A percentile compares a stretch with the other conserved stretches of the same genome.
Conservation (phyloP, 306 rosid genomes). For the Quercus aquifolioides region DNA sequence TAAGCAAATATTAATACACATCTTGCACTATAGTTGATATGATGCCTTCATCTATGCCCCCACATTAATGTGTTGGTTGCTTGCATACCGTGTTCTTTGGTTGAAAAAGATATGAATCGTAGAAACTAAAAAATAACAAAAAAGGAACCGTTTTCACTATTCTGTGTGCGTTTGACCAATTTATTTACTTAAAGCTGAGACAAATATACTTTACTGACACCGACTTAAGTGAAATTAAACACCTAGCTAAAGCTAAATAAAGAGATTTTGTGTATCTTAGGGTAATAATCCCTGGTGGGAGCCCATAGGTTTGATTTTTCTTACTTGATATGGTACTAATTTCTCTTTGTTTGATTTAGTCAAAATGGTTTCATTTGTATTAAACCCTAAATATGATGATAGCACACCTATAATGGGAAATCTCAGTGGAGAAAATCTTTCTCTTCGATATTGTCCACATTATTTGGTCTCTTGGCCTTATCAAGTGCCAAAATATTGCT, state of each 20-base stretch:
- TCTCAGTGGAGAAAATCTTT: slow-evolving; percentile 15
- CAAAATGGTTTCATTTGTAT: slow-evolving; percentile 17
- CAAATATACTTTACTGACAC: too few relatives aligned
- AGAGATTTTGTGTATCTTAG: slow-evolving; percentile 29
- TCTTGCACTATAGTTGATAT: too few relatives aligned
- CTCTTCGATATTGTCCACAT: slow-evolving; percentile 16
- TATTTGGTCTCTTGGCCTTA: slow-evolving; percentile 10
- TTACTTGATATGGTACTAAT: slow-evolving; percentile 22
- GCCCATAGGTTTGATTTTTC: slow-evolving; percentile 35
- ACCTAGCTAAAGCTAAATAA: background rate
- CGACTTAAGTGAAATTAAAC: background rate
- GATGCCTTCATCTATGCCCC: too few relatives aligned
- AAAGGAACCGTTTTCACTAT: too few relatives aligned
- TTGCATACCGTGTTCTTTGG: too few relatives aligned
- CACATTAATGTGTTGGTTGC: too few relatives aligned
- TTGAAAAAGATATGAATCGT: too few relatives aligned
- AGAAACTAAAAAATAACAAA: too few relatives aligned
- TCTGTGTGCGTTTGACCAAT: too few relatives aligned
- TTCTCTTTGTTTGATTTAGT: slow-evolving; percentile 19
- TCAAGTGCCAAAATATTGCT: background rate
- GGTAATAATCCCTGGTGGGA: slow-evolving; percentile 16
- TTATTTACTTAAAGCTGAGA: too few relatives aligned
- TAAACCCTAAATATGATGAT: background rate
- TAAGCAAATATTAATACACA: too few relatives aligned
- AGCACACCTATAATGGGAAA: background rate